Conservation (phyloP, 2,329 filamentous ascomycete genomes). For the Claviceps sp. region DNA sequence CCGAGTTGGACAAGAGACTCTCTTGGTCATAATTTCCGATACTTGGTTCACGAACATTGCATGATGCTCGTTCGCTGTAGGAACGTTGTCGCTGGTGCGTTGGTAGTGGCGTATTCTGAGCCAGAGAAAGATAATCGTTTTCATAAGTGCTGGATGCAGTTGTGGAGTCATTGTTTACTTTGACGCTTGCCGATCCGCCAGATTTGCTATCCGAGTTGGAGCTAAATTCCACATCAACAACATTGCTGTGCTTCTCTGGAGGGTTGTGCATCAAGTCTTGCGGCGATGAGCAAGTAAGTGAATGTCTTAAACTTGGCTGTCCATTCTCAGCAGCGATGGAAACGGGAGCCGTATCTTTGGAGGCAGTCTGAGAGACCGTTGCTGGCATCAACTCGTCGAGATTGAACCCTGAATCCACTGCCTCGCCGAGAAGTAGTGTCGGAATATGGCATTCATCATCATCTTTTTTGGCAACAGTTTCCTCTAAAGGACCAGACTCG, state of each 20-base stretch:
- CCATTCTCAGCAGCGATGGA: not conserved
- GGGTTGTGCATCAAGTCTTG: not conserved
- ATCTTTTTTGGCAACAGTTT: not conserved
- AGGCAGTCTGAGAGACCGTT: not conserved
- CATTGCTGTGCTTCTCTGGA: not conserved
- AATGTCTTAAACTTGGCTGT: not conserved
- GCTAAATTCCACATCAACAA: not conserved
- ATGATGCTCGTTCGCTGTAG: constrained; percentile 3
- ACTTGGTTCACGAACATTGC: not conserved
- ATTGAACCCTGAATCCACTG: constrained; percentile 4
- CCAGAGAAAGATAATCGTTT: not conserved
- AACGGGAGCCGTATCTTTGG: not conserved
- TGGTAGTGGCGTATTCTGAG: not conserved
- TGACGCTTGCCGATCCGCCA: not conserved
- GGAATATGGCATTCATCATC: constrained; percentile 5
- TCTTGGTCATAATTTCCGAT: not conserved
- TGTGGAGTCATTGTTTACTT: not conserved
- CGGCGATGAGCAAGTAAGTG: not conserved
- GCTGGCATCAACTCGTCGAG: constrained; percentile 2
- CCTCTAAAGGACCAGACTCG: not conserved
- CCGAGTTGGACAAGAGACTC: not conserved
- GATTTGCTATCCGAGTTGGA: not conserved
- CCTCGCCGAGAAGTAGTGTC: constrained; percentile 6
- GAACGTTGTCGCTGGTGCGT: constrained; percentile 1
- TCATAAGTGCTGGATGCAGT: not conserved